Evolutionary conservation across 176 grass and related monocot species (phyloP).

Genomic region (Aechmea fasciata): DNA sequence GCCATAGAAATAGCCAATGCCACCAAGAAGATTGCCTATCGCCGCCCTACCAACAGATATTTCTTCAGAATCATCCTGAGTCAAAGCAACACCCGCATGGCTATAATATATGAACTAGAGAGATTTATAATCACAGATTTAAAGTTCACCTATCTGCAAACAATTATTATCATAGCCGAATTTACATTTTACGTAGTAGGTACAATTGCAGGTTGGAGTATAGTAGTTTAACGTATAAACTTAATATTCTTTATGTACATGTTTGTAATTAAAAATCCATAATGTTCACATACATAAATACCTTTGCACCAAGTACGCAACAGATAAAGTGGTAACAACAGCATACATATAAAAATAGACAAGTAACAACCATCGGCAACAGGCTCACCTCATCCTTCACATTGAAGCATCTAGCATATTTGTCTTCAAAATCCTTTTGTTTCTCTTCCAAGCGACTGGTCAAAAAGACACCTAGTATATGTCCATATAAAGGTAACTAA

Average conservation of each 20-base stretch:
- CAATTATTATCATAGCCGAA: too few species aligned
- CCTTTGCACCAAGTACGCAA: too few species aligned
- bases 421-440: conserved; percentile 64
- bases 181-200: too few species aligned
- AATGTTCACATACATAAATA: too few species aligned
- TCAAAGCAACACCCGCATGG: conserved; percentile 22
- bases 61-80: conserved; percentile 51
- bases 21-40: conserved; percentile 77
- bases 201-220: too few species aligned
- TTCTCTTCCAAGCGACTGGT: conserved; percentile 45
- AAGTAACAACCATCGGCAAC: background rate
- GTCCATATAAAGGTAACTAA: background rate
- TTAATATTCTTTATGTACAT: too few species aligned
- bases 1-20: conserved; percentile 90
- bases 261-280: too few species aligned
- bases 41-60: conserved; percentile 66
- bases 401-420: conserved; percentile 50
- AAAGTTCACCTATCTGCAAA: too few species aligned
- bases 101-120: background rate
- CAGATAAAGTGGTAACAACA: background rate
- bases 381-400: conserved; percentile 61
- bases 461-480: conserved; percentile 50
- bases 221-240: too few species aligned
- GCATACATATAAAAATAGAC: background rate
- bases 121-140: background rate